Evolutionary conservation across 2,329 filamentous ascomycete genomes (phyloP), one percentile per base, ranked within the genome.

Genomic region (Mycosphaerella arachidis): DNA sequence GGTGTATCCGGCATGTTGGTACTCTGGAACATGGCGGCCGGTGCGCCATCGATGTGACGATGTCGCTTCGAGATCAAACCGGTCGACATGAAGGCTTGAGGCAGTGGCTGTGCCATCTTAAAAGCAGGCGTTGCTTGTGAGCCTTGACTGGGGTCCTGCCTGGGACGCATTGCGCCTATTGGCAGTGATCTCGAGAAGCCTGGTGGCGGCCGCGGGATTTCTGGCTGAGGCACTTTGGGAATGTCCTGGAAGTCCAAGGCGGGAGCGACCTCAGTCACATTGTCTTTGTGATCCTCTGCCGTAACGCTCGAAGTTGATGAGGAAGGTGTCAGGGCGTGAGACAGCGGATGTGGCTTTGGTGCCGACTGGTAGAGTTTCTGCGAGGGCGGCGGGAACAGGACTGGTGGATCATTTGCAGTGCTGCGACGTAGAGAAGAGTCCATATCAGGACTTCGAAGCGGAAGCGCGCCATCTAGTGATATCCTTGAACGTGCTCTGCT

Each of bases 61-160:
- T 94, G 95, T 74, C 95, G 90, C 78, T 99, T 99, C 10, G 94
- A 97, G 56, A 99, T 88, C 30, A 99, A 79, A 1, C 93, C 92
- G 0, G 94, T 97, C 1, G 94, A 97, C 81, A 91, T 92, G 76
- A 97, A 97, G 6, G 92, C 92, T 45, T 89, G 86, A 33, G 90
- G 87, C 58, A 90, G 82, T 24, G 92, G 89, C 71, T 87, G 91
- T 7, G 86, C 88, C 54, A 85, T 80, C 74, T 91, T 92, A 76
- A 90, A 94, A 56, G 88, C 83, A 0, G 91, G 91, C 0, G 91
- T 95, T 33, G 88, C 87, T 66, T 91, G 87, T 4, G 80, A 81
- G 20, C 80, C 81, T 45, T 66, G 64, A 30, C 58, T 58, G 13
- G 62, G 57, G 13, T 60, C 61, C 27, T 65, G 75, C 27, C 80